Evolutionary conservation across 2,329 filamentous ascomycete genomes (phyloP), one percentile per base, ranked within the genome.

Genomic region (Epichloe sp.): DNA sequence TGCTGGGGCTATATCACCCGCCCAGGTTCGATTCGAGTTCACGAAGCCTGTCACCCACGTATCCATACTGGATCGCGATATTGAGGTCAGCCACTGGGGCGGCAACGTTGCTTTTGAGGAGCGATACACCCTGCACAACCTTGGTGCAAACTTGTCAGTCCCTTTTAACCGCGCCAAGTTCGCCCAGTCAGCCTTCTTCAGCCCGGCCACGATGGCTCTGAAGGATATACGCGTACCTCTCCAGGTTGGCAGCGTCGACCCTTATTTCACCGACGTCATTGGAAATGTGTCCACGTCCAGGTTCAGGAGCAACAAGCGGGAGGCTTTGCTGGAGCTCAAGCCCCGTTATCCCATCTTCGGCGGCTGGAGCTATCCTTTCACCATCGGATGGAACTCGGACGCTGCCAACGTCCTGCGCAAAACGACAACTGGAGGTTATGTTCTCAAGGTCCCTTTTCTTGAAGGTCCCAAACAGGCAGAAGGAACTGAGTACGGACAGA

Each of bases 1-100:
- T n/a, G 86, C 89, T 6, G 88, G 87, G 49, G 85, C 85, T 10
- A 65, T 74, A 45, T 79, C 87, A 61, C 82, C 83, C 17, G 82
- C 88, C 53, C 80, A 77, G 57, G 83, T 96, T 49, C 86, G 93
- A 55, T 97, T 95, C 69, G 90, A 98, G 68, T 96, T 93, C 71
- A 96, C 87, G 57, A 94, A 91, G 70, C 91, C 93, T 12, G 75
- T 98, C 52, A 85, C 83, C 43, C 87, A 93, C 63, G 80, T 88
- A 48, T 81, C 82, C 36, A 74, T 80, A 15, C 75, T 98, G 53
- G 88, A 97, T 70, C 84, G 93, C 54, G 90, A 97, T 62, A 73
- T 98, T 56, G 93, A 98, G 68, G 85, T 98, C 60, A 95, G 88
- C 65, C 93, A 97, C 69, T 98, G 93, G 93, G 93, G 93, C 58